These are phyloP conservation scores for apple (Malus domestica) DNA, from an alignment of 306 rosid species.

Conservation along the genomic window DNA sequence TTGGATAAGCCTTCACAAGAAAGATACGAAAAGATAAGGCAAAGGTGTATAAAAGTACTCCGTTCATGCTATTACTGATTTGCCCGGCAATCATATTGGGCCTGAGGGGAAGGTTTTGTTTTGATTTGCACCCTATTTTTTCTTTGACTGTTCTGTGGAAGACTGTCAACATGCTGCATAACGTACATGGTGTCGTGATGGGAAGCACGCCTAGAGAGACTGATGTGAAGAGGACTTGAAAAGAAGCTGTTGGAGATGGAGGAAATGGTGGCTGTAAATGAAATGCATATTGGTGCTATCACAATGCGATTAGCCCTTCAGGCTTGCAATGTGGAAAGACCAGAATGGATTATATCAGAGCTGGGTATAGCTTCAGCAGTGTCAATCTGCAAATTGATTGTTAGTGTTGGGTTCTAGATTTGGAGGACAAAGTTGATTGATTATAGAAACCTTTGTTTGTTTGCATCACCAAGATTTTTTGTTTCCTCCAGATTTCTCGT, in stretches of 20 bases:
- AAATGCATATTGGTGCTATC: conserved; percentile 72
- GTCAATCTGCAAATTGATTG: conserved; percentile 73
- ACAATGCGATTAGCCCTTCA: conserved; percentile 59
- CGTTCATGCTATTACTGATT: conserved; percentile 57
- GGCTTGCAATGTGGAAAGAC: conserved; percentile 69
- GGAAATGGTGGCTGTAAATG: conserved; percentile 64
- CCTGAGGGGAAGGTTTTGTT: conserved; percentile 62
- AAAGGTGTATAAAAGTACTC: conserved; percentile 54
- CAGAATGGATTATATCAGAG: conserved; percentile 54
- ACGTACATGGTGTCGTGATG: conserved; percentile 64
- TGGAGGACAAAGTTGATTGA: conserved; percentile 3
- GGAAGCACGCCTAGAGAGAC: conserved; percentile 73
- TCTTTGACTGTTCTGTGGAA: conserved; percentile 57
- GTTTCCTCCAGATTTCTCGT: neutral
- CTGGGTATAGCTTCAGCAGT: conserved; percentile 66
- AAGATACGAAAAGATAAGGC: conserved; percentile 27
- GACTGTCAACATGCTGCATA: conserved; percentile 51
- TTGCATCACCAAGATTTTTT: neutral
- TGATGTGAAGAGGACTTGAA: conserved; percentile 53
- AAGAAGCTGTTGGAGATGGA: conserved; percentile 55
- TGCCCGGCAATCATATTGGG: conserved; percentile 70
- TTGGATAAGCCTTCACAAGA: conserved; percentile 27
- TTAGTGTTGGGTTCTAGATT: conserved; percentile 5
- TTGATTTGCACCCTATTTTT: conserved; percentile 58
- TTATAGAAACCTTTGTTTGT: no score